These are phyloP conservation scores for Aspergillus thermomutatus DNA, from an alignment of 2,329 filamentous ascomycete genomes.

Conservation along the genomic window DNA sequence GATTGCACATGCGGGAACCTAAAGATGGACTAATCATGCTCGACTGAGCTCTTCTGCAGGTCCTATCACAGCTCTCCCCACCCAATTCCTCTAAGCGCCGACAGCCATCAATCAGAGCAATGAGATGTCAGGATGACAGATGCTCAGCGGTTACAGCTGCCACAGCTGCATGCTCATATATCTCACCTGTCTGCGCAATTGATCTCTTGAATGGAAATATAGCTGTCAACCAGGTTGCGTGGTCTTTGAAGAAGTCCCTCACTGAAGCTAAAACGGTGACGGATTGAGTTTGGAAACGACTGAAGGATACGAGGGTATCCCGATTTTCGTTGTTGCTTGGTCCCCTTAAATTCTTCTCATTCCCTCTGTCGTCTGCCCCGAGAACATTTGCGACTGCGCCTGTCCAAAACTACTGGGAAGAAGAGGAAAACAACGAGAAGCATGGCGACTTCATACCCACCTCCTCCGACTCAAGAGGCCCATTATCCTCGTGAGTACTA, in stretches of 20 bases:
- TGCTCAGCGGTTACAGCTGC: constrained; percentile 4
- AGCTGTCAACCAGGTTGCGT: not conserved
- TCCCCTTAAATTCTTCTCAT: not conserved
- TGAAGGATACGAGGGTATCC: not conserved
- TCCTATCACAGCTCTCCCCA: constrained; percentile 7
- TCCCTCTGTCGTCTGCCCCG: not conserved
- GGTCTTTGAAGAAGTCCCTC: not conserved
- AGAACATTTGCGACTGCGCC: constrained; percentile 7
- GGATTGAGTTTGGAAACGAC: not conserved
- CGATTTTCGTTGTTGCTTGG: not conserved
- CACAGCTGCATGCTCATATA: not conserved
- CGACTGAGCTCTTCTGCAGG: constrained; percentile 5
- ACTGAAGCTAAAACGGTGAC: not conserved
- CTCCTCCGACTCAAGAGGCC: constrained; percentile 22
- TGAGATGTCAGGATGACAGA: not conserved
- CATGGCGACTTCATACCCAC: constrained; percentile 17
- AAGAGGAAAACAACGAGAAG: constrained; percentile 6
- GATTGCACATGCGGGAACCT: not conserved
- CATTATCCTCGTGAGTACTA: constrained; percentile 14
- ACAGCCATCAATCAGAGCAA: constrained; percentile 1
- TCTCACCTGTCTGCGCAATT: not conserved
- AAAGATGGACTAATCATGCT: not conserved
- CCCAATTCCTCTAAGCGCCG: constrained; percentile 6
- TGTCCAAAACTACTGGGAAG: constrained; percentile 1
- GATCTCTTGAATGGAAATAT: not conserved